Base-by-base conservation (phyloP, 306 rosid genomes). In the Biancaea sappan region DNA sequence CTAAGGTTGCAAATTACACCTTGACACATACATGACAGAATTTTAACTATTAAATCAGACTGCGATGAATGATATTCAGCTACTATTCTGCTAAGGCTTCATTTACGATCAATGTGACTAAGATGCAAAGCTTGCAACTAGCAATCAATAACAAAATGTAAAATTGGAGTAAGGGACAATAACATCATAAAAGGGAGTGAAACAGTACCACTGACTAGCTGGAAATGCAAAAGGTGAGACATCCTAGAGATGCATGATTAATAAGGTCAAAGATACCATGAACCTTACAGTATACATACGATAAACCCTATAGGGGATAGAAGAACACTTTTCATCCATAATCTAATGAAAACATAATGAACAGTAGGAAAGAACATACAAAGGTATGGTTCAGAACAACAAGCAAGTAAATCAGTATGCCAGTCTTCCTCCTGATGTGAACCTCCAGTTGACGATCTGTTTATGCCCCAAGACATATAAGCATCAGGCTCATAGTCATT, bases 321-420 rank as follows among this genome's bases (percentile, higher is more conserved):
- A 60, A 43, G 56, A 34, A 34, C 26, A 50, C 16, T 40, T 56
- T 34, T 53, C 34, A 8, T 40, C 2, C 50, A 35, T 50, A 46
- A 70, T 38, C 57, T 35, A 51, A 51, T 28, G 34, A 57, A 65
- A 72, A 62, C 16, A 44, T 60, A 25, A 65, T 52, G 51, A 47
- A 67, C 54, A 67, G 68, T 4, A 40, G 35, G 72, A 82, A 74
- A 61, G 64, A 48, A 78, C 97, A 67, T 92, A 94, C 97, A 94
- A 71, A 94, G 88, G 77, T 72, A 86, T 73, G 96, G 99, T 61
- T 94, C 96, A 37, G 96, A 86, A 77, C 95, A 92, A 78, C 99
- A 94, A 48, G 94, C 95, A 25, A 94, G 97, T 69, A 94, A 84
- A 89, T 94, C 99, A 52, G 88, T 80, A 66, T 90, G 94, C 99